Evolutionary conservation across 1,284 basidiomycete species (phyloP).

Genomic region (Somion occarium): DNA sequence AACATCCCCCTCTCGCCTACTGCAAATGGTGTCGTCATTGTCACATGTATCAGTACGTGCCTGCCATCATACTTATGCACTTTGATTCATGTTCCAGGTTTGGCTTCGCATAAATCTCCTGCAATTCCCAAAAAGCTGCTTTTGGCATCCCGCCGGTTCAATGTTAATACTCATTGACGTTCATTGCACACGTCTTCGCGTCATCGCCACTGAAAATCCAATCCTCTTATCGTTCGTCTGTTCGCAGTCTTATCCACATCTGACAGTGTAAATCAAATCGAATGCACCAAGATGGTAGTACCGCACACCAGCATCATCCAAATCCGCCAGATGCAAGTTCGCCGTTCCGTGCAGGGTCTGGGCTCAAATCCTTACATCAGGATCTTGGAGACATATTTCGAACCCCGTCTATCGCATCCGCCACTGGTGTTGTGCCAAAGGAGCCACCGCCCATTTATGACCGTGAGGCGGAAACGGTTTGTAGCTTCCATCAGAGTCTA

Average conservation of each 20-base stretch:
- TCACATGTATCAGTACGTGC: background rate
- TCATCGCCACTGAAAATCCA: background rate
- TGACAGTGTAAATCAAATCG: background rate
- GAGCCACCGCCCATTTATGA: background rate
- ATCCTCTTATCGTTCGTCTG: background rate
- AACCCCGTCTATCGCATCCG: background rate
- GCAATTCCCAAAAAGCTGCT: background rate
- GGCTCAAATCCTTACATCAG: background rate
- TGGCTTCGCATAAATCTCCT: background rate
- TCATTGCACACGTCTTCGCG: too few species aligned
- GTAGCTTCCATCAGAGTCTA: background rate
- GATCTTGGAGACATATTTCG: background rate
- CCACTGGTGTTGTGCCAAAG: background rate
- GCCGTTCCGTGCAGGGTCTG: background rate
- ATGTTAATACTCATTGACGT: too few species aligned
- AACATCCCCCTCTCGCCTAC: background rate
- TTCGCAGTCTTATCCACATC: background rate
- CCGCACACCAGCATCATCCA: background rate
- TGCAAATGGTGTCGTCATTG: background rate
- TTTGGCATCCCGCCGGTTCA: background rate
- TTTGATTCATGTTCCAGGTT: too few species aligned
- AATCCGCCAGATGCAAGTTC: background rate
- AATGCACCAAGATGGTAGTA: background rate
- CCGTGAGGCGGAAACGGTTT: background rate
- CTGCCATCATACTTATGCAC: background rate